Evolutionary conservation across 78 protist genomes (phyloP), one percentile per base, ranked within the genome.

Genomic region (Cyanophora paradoxa): DNA sequence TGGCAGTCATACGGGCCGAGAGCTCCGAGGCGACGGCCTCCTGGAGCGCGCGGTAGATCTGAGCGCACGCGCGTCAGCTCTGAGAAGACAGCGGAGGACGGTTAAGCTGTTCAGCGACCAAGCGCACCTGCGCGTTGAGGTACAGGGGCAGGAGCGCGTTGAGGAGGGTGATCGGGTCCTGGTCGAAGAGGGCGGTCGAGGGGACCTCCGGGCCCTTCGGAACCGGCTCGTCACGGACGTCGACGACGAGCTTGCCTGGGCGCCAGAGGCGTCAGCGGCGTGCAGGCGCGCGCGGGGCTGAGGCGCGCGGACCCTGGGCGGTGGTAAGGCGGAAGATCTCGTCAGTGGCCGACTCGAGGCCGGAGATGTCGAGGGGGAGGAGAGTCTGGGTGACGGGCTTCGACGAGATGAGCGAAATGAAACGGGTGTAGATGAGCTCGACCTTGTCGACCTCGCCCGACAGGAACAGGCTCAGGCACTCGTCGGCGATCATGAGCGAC

Each of bases 11-110:
- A 50, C 62, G 75, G 13, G 65, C 62, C 24, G 82, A 75, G n/a
- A 77, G 82, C 76, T 77, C 82, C 50, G 82, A 77, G n/a, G 82
- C 82, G 42, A 77, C 71, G 3, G 82, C 67, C 74, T 77, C 82
- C 82, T 77, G 82, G 33, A 65, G 11, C 71, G 37, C 56, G 71
- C 71, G 71, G 71, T 40, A 54, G 19, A 65, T 7, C 71, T 65
- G 71, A 22, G 56, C 71, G n/a, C n/a, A n/a, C n/a, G n/a, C n/a
- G n/a, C n/a, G n/a, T n/a, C n/a, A n/a, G n/a, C n/a, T n/a, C n/a
- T n/a, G n/a, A n/a, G n/a, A n/a, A n/a, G n/a, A n/a, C n/a, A n/a
- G n/a, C n/a, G n/a, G n/a, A n/a, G n/a, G n/a, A n/a, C n/a, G n/a
- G n/a, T n/a, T n/a, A n/a, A n/a, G n/a, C n/a, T n/a, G n/a, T n/a